A percentile compares a stretch with the other conserved stretches of the same genome.
These are phyloP conservation scores for Cyclotella kingstonii DNA, from an alignment of 108 stramenopile genomes.

Conservation along the genomic window DNA sequence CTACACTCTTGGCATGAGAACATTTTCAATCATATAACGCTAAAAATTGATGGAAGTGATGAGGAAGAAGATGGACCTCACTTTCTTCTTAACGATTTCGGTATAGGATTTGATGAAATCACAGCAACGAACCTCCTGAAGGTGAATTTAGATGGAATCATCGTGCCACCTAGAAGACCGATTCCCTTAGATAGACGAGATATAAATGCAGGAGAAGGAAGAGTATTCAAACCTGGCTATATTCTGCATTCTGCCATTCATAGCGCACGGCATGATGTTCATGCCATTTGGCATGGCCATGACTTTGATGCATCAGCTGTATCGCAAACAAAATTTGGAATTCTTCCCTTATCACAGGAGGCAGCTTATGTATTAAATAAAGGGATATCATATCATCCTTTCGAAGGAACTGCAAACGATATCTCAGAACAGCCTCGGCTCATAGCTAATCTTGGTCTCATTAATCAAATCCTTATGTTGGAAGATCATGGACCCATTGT, in stretches of 20 bases:
- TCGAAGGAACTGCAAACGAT: slow-evolving; percentile 38
- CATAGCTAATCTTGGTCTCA: slow-evolving; percentile 40
- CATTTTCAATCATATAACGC: slow-evolving; percentile 49
- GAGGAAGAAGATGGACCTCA: slow-evolving; percentile 31
- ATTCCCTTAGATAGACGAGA: slow-evolving; percentile 23
- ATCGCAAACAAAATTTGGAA: slow-evolving; percentile 42
- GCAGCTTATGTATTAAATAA: slow-evolving; percentile 44
- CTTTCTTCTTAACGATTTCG: slow-evolving; percentile 43
- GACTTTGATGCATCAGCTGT: slow-evolving; percentile 41
- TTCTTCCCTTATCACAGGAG: slow-evolving; percentile 43
- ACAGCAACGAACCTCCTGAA: slow-evolving; percentile 44
- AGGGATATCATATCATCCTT: slow-evolving; percentile 44
- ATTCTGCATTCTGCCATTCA: slow-evolving; percentile 44
- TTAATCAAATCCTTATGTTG: slow-evolving; percentile 40
- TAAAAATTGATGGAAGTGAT: slow-evolving; percentile 44
- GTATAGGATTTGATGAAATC: slow-evolving; percentile 44
- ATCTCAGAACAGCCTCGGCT: slow-evolving; percentile 38
- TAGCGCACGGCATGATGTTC: slow-evolving; percentile 33
- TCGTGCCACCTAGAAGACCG: slow-evolving; percentile 14
- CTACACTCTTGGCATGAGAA: slow-evolving; percentile 42
- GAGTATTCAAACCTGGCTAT: slow-evolving; percentile 46
- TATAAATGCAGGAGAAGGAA: slow-evolving; percentile 30
- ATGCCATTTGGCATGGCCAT: slow-evolving; percentile 47
- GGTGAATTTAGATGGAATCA: slow-evolving; percentile 39
- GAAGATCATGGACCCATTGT: slow-evolving; percentile 51